Percentiles rank a stretch among this genome's conserved stretches.
Evolutionary conservation across 1,284 basidiomycete species (phyloP).

Genomic region (Boletus mariae): DNA sequence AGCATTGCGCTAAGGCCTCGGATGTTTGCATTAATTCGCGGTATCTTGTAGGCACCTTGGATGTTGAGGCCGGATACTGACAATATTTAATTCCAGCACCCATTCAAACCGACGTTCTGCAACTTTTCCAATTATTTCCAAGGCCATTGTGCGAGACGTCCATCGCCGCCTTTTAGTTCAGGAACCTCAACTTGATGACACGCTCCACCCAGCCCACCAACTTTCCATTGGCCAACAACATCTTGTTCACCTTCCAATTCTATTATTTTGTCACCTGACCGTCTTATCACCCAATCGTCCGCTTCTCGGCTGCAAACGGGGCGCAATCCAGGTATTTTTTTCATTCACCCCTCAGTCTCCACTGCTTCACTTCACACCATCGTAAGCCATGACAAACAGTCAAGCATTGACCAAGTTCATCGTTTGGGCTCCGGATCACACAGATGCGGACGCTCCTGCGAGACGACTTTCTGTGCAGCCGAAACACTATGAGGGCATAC

Average conservation of each 20-base stretch:
- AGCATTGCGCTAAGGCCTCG: no score
- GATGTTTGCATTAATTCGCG: background rate
- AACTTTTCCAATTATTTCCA: background rate
- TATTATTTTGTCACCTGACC: background rate
- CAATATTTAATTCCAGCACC: background rate
- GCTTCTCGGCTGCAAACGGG: background rate
- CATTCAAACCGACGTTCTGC: background rate
- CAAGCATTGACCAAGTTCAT: constrained; percentile 37
- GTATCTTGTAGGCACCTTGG: background rate
- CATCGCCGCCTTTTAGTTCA: background rate
- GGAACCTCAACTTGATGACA: background rate
- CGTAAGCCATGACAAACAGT: constrained; percentile 12
- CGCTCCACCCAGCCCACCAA: background rate
- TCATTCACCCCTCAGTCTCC: background rate
- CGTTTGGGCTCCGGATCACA: constrained; percentile 53
- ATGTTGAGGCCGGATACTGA: background rate
- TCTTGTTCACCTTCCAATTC: background rate
- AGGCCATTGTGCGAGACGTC: background rate
- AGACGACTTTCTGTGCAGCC: constrained; percentile 44
- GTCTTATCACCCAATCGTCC: background rate
- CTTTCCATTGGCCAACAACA: background rate
- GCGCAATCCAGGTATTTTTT: background rate
- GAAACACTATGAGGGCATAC: constrained; percentile 40
- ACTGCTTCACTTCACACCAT: background rate
- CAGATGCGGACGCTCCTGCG: constrained; percentile 43